Evolutionary conservation across 805 yeast genomes (phyloP).

Genomic region (Lachancea sp.): DNA sequence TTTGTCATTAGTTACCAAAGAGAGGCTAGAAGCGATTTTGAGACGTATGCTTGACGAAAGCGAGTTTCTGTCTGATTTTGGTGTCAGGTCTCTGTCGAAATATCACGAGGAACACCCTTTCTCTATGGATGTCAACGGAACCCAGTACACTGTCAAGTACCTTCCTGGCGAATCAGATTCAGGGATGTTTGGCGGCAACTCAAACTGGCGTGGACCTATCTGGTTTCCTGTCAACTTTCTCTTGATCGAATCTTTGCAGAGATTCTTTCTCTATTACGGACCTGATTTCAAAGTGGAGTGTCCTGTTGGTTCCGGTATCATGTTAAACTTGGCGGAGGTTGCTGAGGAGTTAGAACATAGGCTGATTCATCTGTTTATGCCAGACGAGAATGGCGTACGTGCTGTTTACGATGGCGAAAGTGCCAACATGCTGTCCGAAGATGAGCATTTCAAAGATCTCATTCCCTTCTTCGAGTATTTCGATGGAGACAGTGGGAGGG

Average conservation of each 20-base stretch:
- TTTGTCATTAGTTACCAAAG: constrained; percentile 73
- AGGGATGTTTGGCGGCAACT: constrained; percentile 93
- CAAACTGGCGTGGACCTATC: constrained; percentile 96
- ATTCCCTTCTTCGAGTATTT: constrained; percentile 82
- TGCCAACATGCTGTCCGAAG: constrained; percentile 55
- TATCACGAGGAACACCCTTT: constrained; percentile 81
- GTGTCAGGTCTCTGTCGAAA: constrained; percentile 83
- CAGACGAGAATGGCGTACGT: constrained; percentile 58
- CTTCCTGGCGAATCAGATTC: constrained; percentile 87
- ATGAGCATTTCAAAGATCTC: constrained; percentile 66
- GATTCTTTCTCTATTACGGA: constrained; percentile 85
- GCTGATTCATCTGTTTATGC: constrained; percentile 66
- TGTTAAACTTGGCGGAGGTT: constrained; percentile 74
- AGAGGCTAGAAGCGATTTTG: constrained; percentile 67
- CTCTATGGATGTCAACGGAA: constrained; percentile 75
- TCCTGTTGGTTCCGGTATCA: constrained; percentile 77
- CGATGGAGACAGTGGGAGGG: constrained; percentile 92
- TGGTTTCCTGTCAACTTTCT: constrained; percentile 93
- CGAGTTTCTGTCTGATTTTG: constrained; percentile 78
- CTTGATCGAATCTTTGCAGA: constrained; percentile 77
- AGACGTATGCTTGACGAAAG: constrained; percentile 77
- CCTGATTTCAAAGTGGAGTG: constrained; percentile 78
- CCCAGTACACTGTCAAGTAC: constrained; percentile 61
- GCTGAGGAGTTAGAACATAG: constrained; percentile 89
- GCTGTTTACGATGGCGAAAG: constrained; percentile 70